These are phyloP conservation scores for Nakazawaea laoshanensis DNA, from an alignment of 805 yeast species.

Conservation along the genomic window DNA sequence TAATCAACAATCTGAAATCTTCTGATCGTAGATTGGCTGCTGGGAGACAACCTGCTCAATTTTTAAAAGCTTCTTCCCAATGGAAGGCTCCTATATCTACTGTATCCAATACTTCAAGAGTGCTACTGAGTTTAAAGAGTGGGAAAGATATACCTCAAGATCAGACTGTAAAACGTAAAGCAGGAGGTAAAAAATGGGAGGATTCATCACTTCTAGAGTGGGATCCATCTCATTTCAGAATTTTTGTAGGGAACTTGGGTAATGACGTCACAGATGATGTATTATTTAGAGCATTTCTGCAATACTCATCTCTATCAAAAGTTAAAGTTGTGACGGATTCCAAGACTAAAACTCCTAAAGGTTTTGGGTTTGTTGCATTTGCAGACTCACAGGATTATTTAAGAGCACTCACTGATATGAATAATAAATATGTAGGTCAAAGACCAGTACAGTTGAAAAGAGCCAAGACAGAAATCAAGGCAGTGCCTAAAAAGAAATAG, in stretches of 20 bases:
- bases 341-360: slow-evolving; percentile 41
- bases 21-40: slow-evolving; percentile 52
- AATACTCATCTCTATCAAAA: slow-evolving; percentile 45
- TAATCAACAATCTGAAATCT: slow-evolving; percentile 21
- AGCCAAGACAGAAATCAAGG: slow-evolving; percentile 39
- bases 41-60: slow-evolving; percentile 38
- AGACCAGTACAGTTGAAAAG: slow-evolving; percentile 64
- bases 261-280: slow-evolving; percentile 54
- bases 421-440: slow-evolving; percentile 68
- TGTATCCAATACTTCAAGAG: slow-evolving; percentile 13
- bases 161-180: slow-evolving; percentile 31
- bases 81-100: slow-evolving; percentile 4
- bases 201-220: slow-evolving; percentile 44
- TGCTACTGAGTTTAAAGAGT: slow-evolving; percentile 13
- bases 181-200: slow-evolving; percentile 40
- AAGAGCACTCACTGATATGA: slow-evolving; percentile 64
- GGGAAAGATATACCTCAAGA: slow-evolving; percentile 6
- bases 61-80: slow-evolving; percentile 23
- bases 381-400: slow-evolving; percentile 57
- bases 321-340: slow-evolving; percentile 52
- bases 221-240: slow-evolving; percentile 63
- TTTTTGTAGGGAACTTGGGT: slow-evolving; percentile 72
- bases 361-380: slow-evolving; percentile 73
- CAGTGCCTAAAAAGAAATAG: slow-evolving; percentile 16
- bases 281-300: slow-evolving; percentile 44